A percentile compares a stretch with the other conserved stretches of the same genome.
phyloP scores from a whole-genome alignment of 495 filamentous ascomycete genomes.

The Terfezia claveryi region DNA sequence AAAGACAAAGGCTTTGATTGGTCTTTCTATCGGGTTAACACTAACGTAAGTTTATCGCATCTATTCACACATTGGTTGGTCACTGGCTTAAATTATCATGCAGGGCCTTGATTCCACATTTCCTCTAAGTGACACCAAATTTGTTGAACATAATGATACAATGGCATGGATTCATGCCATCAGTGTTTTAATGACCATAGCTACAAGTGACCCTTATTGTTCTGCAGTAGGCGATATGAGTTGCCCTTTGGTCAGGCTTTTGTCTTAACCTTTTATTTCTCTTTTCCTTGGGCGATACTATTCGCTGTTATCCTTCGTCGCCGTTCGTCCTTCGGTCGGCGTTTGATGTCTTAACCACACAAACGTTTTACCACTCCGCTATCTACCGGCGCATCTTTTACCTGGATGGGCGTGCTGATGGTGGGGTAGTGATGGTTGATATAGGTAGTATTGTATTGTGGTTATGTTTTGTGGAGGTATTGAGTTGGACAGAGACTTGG shows the following conservation, averaged over 20 bases:
- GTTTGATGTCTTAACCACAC: not conserved
- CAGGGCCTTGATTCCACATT: not conserved
- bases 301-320: not conserved
- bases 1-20: conserved; percentile 59
- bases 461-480: no score
- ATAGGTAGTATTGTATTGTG: no score
- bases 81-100: not conserved
- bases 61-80: not conserved
- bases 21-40: conserved; percentile 61
- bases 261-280: not conserved
- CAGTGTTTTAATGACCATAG: not conserved
- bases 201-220: not conserved
- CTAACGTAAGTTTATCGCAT: conserved; percentile 47
- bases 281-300: not conserved
- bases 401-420: no score
- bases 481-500: no score
- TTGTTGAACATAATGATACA: not conserved
- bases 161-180: not conserved
- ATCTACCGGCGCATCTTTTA: no score
- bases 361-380: no score
- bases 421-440: no score
- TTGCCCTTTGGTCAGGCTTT: not conserved
- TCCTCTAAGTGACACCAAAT: not conserved
- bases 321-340: not conserved
- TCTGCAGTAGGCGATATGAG: not conserved